These are phyloP conservation scores for Euphorbia corollata DNA, from an alignment of 441 rosid genomes.

Conservation along the genomic window DNA sequence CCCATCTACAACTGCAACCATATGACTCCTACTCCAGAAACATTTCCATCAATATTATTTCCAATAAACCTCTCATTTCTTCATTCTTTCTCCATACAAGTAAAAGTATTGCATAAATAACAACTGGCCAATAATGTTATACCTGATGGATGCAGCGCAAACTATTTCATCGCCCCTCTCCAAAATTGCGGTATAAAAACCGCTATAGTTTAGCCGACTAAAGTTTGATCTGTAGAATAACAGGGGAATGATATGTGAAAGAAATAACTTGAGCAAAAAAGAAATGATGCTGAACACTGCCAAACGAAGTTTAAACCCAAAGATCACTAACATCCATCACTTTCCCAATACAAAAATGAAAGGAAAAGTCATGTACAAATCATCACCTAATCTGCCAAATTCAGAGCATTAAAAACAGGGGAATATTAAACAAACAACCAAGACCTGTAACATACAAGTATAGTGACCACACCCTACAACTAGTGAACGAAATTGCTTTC, in stretches of 20 bases:
- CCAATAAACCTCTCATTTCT: background rate
- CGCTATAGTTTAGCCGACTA: constrained; percentile 66
- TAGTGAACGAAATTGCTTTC: background rate
- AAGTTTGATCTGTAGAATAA: constrained; percentile 69
- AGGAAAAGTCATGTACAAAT: background rate
- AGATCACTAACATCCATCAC: background rate
- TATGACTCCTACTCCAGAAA: background rate
- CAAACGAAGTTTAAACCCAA: constrained; percentile 1
- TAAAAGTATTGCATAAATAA: background rate
- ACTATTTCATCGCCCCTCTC: constrained; percentile 96
- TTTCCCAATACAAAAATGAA: constrained; percentile 4
- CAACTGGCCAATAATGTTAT: constrained; percentile 16
- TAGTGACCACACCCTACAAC: background rate
- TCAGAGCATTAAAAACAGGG: background rate
- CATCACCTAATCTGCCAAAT: background rate
- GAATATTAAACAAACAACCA: background rate
- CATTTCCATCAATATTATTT: constrained; percentile 4
- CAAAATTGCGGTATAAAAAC: constrained; percentile 78
- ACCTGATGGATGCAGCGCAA: constrained; percentile 93
- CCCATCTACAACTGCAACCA: background rate
- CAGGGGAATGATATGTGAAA: constrained; percentile 5
- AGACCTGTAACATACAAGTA: background rate
- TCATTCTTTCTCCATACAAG: background rate
- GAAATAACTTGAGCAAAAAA: background rate
- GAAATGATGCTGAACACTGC: background rate